A percentile compares a stretch with the other conserved stretches of the same genome.
phyloP scores from a whole-genome alignment of 2,329 filamentous ascomycete species.

The Colletotrichum sp. region DNA sequence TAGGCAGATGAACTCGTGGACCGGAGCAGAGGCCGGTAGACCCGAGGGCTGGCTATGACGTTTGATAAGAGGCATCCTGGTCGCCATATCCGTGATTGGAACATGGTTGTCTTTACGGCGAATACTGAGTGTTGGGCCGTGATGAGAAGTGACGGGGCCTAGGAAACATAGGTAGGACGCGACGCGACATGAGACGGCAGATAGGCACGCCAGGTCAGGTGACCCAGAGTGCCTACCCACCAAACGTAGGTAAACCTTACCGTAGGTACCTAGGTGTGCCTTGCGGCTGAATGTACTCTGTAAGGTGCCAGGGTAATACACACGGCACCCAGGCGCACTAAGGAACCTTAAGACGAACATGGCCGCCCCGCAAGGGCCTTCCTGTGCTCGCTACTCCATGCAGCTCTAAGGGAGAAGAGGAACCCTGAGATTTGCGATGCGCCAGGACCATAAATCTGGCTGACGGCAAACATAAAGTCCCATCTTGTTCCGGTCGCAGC shows the following conservation, averaged over 20 bases:
- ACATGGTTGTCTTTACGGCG: background rate
- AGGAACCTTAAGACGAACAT: background rate
- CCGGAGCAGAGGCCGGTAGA: conserved; percentile 69
- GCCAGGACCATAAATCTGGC: background rate
- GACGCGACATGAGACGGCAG: background rate
- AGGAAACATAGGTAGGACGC: background rate
- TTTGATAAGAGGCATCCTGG: background rate
- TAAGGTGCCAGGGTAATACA: background rate
- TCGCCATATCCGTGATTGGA: background rate
- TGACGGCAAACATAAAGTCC: background rate
- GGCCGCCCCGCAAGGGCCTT: background rate
- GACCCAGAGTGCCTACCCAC: background rate
- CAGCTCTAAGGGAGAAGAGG: background rate
- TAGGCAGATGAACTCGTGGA: conserved; percentile 83
- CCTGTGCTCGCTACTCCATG: background rate
- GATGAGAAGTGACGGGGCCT: background rate
- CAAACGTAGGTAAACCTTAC: background rate
- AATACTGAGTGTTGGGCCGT: background rate
- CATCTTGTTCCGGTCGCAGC: background rate
- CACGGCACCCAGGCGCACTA: background rate
- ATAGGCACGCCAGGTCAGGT: background rate
- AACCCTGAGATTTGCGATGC: background rate
- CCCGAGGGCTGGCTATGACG: background rate
- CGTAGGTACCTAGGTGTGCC: background rate
- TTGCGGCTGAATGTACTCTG: background rate